Percentiles rank a stretch among this genome's conserved stretches.
Conservation (phyloP, 108 stramenopile genomes). For the Skeletonema marinoi region DNA sequence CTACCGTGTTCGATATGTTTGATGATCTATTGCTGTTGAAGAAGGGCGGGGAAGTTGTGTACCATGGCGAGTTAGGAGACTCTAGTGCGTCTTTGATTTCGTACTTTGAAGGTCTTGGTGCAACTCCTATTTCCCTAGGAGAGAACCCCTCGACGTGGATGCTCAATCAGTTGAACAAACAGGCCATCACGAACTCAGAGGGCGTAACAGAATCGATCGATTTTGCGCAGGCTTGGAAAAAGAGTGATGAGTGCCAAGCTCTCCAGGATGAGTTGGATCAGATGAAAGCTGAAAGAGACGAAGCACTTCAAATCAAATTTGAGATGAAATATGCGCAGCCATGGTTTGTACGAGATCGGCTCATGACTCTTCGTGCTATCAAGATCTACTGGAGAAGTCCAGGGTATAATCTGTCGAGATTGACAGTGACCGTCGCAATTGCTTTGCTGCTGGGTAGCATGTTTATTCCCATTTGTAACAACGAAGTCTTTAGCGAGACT, state of each 20-base stretch:
- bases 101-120: conserved; percentile 49
- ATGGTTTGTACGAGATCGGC: not conserved
- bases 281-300: conserved; percentile 5
- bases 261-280: conserved; percentile 12
- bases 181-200: conserved; percentile 6
- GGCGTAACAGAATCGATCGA: conserved; percentile 26
- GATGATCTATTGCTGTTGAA: conserved; percentile 58
- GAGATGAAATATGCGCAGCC: conserved; percentile 26
- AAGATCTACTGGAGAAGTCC: conserved; percentile 48
- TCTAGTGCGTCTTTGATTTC: conserved; percentile 41
- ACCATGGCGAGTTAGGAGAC: conserved; percentile 60
- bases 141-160: conserved; percentile 88
- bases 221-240: conserved; percentile 27
- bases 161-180: conserved; percentile 61
- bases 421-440: conserved; percentile 15
- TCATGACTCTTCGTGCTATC: conserved; percentile 32
- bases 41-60: conserved; percentile 63
- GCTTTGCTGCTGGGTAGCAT: conserved; percentile 35
- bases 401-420: conserved; percentile 45
- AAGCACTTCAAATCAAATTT: conserved; percentile 18
- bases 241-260: conserved; percentile 19
- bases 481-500: conserved; percentile 3
- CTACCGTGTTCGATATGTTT: conserved; percentile 55
- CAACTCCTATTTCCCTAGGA: conserved; percentile 35
- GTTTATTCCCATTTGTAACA: conserved; percentile 12